Evolutionary conservation across 2,329 filamentous ascomycete genomes (phyloP), one percentile per base, ranked within the genome.

Genomic region (Juglanconis juglandina): DNA sequence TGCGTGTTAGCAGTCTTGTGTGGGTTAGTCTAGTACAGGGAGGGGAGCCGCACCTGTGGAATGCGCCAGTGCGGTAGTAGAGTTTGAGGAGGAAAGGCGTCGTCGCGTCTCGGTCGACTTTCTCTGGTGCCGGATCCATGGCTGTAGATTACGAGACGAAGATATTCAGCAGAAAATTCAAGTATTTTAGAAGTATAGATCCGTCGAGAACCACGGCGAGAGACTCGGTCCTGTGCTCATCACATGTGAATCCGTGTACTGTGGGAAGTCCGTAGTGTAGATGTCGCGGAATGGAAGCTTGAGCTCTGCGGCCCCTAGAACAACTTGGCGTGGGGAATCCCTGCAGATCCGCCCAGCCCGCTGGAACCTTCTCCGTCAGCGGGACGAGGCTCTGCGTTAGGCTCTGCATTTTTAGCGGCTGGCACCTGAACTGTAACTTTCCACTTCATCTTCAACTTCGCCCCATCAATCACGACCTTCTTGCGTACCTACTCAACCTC

Each of bases 1-100:
- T 41, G 30, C 34, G 35, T 49, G 39, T 48, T 51, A 51, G 44
- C 51, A 44, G 39, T 37, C 5, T 53, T 52, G n/a, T 14, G 32
- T 39, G 30, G 8, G 39, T 17, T 30, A 9, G 11, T 49, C 13
- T 10, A 34, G 24, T 10, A 34, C 11, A 35, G 44, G 59, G 14
- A 44, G 37, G 13, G 39, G 49, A 41, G 24, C 57, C 69, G 57
- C 76, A 87, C 87, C 85, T 84, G 74, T 94, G 88, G 69, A 92
- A 93, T 48, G 83, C 81, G 69, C 87, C 86, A 14, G 82, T 85
- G 62, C 87, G 86, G 76, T 94, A 96, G 79, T 93, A 96, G 62
- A 96, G 83, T 71, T 90, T 92, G 17, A 96, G 79, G 63, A 94
- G 84, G 75, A 96, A 96, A 5, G 92, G 93, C 3, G 90, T 86